Evolutionary conservation across 805 yeast genomes (phyloP), one percentile per base, ranked within the genome.

Genomic region (Kodamaea kaohsiungensis): DNA sequence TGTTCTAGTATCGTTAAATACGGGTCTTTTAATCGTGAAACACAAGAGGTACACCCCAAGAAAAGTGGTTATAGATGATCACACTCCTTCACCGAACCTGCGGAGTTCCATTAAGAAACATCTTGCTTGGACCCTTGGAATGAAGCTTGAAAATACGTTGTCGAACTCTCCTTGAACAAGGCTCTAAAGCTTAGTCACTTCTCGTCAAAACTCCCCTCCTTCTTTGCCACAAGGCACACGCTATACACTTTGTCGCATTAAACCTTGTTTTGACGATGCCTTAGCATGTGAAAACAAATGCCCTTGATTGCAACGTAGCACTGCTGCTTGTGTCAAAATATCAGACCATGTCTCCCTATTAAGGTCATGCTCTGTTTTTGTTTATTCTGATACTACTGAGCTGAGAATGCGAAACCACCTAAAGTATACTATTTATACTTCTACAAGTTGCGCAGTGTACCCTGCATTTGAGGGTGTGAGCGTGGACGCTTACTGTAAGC

Each of bases 121-220:
- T 10, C 35, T 8, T 30, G 10, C 3, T 8, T 22, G 25, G 35
- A 30, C 9, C 33, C 33, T 9, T 27, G 8, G 33, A 27, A 27
- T 27, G 13, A 2, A 30, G 3, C 6, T 4, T 22, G 25, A 22
- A 4, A 22, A 4, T 22, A 22, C 8, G 35, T 8, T 2, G 35
- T 30, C 13, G 35, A 5, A 10, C 8, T 30, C 35, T 8, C 35
- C 35, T 30, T 30, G 35, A 30, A 30, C 35, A 30, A 30, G 35
- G 35, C 35, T 30, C 35, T 30, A 30, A 40, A 40, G 45, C 45
- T 40, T 40, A 40, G 45, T 40, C 45, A 40, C 45, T 4, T 40
- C 25, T 40, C 45, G 45, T 40, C 45, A 38, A 38, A 7, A 38
- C 35, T 30, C 35, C 35, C 35, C 35, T 30, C 35, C 35, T 30